Evolutionary conservation across 805 yeast species (phyloP).

Genomic region (Candida sonorensis): DNA sequence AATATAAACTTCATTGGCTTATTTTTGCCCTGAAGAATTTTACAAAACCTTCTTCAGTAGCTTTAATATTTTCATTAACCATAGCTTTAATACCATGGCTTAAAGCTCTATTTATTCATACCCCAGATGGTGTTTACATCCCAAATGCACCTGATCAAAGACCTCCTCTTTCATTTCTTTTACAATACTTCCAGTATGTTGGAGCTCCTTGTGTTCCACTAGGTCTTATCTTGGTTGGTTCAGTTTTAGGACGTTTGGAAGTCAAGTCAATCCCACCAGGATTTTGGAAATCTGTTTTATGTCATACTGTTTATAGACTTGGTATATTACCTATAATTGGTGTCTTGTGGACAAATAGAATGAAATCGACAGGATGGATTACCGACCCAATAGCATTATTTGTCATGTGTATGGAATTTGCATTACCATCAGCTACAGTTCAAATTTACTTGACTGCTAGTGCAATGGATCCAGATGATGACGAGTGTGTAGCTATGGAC

Average conservation of each 20-base stretch:
- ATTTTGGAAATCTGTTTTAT: slow-evolving; percentile 49
- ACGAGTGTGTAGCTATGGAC: slow-evolving; percentile 41
- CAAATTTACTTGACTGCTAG: slow-evolving; percentile 55
- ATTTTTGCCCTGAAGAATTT: slow-evolving; percentile 37
- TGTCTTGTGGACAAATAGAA: slow-evolving; percentile 39
- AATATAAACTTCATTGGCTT: slow-evolving; percentile 22
- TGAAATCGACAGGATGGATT: slow-evolving; percentile 45
- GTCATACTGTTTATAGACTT: slow-evolving; percentile 35
- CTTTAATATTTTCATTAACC: slow-evolving; percentile 37
- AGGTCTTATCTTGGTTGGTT: slow-evolving; percentile 47
- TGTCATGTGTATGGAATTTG: slow-evolving; percentile 40
- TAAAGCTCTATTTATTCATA: slow-evolving; percentile 37
- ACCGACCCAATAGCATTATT: slow-evolving; percentile 33
- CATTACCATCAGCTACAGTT: slow-evolving; percentile 52
- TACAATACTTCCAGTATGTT: slow-evolving; percentile 42
- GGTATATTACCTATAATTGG: slow-evolving; percentile 48
- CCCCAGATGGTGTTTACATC: slow-evolving; percentile 19
- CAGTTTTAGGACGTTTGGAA: slow-evolving; percentile 45
- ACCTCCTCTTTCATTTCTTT: slow-evolving; percentile 49
- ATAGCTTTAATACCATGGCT: slow-evolving; percentile 51
- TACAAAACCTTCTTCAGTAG: slow-evolving; percentile 40
- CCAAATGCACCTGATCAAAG: slow-evolving; percentile 40
- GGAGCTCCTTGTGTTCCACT: slow-evolving; percentile 51
- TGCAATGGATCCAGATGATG: slow-evolving; percentile 43
- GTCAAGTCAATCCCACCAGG: slow-evolving; percentile 41